phyloP scores from a whole-genome alignment of 768 basidiomycete species.

The Phaeotremella skinneri region DNA sequence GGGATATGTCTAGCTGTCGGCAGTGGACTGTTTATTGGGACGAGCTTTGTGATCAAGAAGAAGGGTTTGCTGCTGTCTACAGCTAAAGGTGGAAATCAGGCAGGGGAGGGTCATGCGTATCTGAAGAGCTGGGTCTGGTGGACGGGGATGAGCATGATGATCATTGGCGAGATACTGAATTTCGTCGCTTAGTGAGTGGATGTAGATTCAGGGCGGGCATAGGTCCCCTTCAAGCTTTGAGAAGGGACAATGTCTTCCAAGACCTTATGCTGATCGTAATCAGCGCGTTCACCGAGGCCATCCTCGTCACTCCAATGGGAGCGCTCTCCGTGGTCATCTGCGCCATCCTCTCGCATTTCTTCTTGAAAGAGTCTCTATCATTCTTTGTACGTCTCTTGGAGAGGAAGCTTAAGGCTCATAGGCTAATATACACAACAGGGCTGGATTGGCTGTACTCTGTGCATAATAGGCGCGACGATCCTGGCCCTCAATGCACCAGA shows the following conservation, averaged over 20 bases:
- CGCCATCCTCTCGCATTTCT: slow-evolving; percentile 85
- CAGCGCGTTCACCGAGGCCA: slow-evolving; percentile 86
- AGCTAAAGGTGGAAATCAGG: slow-evolving; percentile 50
- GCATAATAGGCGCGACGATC: slow-evolving; percentile 81
- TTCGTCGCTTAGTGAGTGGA: slow-evolving; percentile 50
- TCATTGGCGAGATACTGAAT: slow-evolving; percentile 61
- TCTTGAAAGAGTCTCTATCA: slow-evolving; percentile 86
- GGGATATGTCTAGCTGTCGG: slow-evolving; percentile 53
- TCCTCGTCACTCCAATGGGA: slow-evolving; percentile 94
- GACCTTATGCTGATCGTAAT: slow-evolving; percentile 54
- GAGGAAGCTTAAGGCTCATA: background rate
- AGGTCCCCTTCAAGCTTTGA: no score
- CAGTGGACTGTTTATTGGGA: slow-evolving; percentile 84
- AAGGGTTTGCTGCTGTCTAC: slow-evolving; percentile 69
- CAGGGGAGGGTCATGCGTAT: slow-evolving; percentile 88
- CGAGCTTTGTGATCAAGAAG: slow-evolving; percentile 94
- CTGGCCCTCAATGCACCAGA: slow-evolving; percentile 75
- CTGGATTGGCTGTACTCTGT: slow-evolving; percentile 89
- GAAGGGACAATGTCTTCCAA: no score
- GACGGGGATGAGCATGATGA: slow-evolving; percentile 94
- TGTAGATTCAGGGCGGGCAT: background rate
- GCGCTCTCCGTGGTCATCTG: slow-evolving; percentile 94
- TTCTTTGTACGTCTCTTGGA: slow-evolving; percentile 65
- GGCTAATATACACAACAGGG: slow-evolving; percentile 54
- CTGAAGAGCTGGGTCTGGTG: slow-evolving; percentile 92